Base-by-base conservation (phyloP, 139 green algal species). In the Coelastrella sp. region DNA sequence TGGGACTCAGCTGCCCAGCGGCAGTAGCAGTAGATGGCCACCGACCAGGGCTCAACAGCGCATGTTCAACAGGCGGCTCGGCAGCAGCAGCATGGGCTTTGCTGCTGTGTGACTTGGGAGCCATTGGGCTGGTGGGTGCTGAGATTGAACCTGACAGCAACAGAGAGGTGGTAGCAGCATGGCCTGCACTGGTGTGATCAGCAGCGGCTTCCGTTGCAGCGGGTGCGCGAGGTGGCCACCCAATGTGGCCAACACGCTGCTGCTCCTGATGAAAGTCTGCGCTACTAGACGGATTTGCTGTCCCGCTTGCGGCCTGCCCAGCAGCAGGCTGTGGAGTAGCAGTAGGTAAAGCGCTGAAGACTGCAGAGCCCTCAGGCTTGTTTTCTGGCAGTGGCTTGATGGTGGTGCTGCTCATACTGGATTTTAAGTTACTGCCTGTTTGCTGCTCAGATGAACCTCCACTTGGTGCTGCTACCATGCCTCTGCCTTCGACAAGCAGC, bases 1-100 rank as follows among this genome's bases (percentile, higher is more conserved):
- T 49, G 6, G 84, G 84, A 12, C 84, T 88, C 6, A 81, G 84
- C 84, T 59, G 66, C 6, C 84, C 84, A 35, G 84, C 84, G 11
- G 84, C 84, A 58, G 84, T 66, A 24, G 84, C 35, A 59, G 84
- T 68, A 24, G 84, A 68, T 56, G 84, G 66, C 66, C 65, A 12
- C 20, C 35, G 17, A 14, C 66, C 49, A 57, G 66, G 84, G 35
- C 68, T 87, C 91, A 87, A 95, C 22, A 72, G 84, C 63, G 96
- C 57, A 94, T 60, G 72, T 98, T 94, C 94, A 99, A 95, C 86
- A 99, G 92, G 89, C 96, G 93, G 92, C 99, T 96, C 91, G 99
- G 94, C 6, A 96, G 93, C 7, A 97, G 94, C 92, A 99, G 96
- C 80, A 97, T 96, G 89, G 72, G 17, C 78, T 56, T n/a, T 86